Base-by-base conservation (phyloP, 345 rosid genomes). In the Firmiana major region DNA sequence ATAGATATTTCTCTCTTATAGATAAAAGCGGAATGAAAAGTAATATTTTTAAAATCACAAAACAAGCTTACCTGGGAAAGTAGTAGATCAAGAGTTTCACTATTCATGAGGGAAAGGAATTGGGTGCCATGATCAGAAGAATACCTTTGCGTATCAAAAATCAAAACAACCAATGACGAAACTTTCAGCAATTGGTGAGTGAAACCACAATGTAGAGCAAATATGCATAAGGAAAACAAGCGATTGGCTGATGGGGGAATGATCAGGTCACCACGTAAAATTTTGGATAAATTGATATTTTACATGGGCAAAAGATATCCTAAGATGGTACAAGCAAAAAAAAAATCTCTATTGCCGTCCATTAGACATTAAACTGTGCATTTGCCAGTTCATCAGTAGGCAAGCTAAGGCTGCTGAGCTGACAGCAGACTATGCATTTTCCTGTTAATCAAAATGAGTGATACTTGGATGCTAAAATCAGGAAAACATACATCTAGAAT, bases 81-180 rank as follows among this genome's bases (percentile, higher is more conserved):
- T 68, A 88, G 79, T 26, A 73, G 45, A 76, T 88, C 89, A 51
- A 88, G 89, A 55, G 85, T 76, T 71, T 87, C 81, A 74, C 84
- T 55, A 26, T 82, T 84, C 87, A 88, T 71, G 67, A 88, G 78
- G 62, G 90, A 86, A 58, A 80, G 81, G 19, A 89, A 77, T 4
- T 55, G 62, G 64, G 80, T 69, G 62, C 75, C 79, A 49, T 79
- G 85, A 71, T 80, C 84, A 69, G 85, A 74, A 69, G 87, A 70
- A 73, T 65, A 66, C 88, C 93, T 89, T 76, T 67, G 71, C 7
- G 73, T 7, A n/a, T 28, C 55, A 69, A 68, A 42, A 31, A 36
- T 43, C 57, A 31, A 28, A 53, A 40, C 73, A 51, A 40, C 15
- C 59, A 75, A 16, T 65, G 73, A 66, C 19, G 67, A 78, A 63